Base-by-base conservation (phyloP, 371 early-diverging fungal species). In the Batkoa obscura region DNA sequence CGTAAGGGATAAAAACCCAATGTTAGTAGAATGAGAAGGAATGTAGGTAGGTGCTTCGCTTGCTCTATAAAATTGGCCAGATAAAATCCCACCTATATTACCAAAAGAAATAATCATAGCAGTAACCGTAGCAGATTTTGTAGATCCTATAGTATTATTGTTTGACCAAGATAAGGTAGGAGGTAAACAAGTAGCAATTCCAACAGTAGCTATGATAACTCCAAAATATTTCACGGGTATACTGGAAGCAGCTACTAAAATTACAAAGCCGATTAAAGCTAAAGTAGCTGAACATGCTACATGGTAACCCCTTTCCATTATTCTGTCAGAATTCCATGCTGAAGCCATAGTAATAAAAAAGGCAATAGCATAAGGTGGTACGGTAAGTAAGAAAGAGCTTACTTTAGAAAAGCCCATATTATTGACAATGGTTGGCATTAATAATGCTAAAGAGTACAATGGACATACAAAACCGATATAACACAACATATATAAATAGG, bases 251-350 rank as follows among this genome's bases (percentile, higher is more conserved):
- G 66, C 62, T 23, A 79, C 69, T 33, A 84, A 60, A 17, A 82
- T 64, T 13, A 75, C 69, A 65, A 81, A 81, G 3, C 84, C 83
- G 17, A 81, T 56, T 50, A 72, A 68, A 5, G 79, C 79, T 9
- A 84, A 4, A 39, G 69, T 50, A 1, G 73, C 73, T n/a, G 80
- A 73, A 23, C 70, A 50, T 2, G 76, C 73, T 3, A 53, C 9
- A 17, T 55, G 55, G 13, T 23, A 43, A 32, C 55, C 10, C 1
- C 55, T 42, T 4, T 55, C 43, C 41, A 55, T 55, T 3, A 31
- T 30, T 3, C 31, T 4, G 43, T 55, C 55, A 5, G 30, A 23
- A 32, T 41, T 23, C 2, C 17, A 43, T 6, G 5, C 48, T 5
- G 45, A 15, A 15, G 3, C 9, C 3, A 45, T 3, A 3, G 45